Percentiles rank a stretch among this genome's conserved stretches.
phyloP scores from a whole-genome alignment of 352 stramenopile genomes.

The Phytophthora citricola region DNA sequence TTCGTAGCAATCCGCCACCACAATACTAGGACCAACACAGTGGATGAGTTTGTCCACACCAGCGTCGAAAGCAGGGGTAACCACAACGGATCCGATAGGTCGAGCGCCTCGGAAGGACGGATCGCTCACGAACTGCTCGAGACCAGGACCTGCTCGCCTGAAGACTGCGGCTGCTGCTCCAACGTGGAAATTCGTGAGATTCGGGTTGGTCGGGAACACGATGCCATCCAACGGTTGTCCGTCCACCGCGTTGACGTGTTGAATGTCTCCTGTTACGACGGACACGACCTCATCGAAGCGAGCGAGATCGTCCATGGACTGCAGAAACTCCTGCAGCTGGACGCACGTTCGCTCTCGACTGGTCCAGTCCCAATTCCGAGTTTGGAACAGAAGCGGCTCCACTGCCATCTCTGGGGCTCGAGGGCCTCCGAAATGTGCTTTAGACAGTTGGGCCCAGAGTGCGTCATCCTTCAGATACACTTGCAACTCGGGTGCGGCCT shows the following conservation, averaged over 20 bases:
- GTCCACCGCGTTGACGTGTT: constrained; percentile 22
- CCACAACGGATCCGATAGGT: constrained; percentile 28
- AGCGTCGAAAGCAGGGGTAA: constrained; percentile 52
- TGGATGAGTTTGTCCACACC: constrained; percentile 58
- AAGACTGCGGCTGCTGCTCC: constrained; percentile 50
- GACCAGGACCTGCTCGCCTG: constrained; percentile 42
- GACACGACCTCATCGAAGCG: constrained; percentile 33
- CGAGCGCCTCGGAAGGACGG: constrained; percentile 26
- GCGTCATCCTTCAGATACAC: constrained; percentile 32
- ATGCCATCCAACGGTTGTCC: constrained; percentile 30
- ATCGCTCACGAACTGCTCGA: constrained; percentile 39
- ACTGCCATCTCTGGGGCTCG: constrained; percentile 18
- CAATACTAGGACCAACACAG: constrained; percentile 47
- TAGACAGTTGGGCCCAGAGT: constrained; percentile 44
- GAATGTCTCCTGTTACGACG: constrained; percentile 39
- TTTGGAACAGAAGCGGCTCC: not conserved
- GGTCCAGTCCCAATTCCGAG: constrained; percentile 28
- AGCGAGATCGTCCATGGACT: constrained; percentile 31
- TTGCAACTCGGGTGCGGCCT: constrained; percentile 7
- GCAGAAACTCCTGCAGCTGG: constrained; percentile 40
- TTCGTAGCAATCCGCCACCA: constrained; percentile 20
- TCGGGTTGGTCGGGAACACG: constrained; percentile 53
- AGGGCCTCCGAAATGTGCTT: constrained; percentile 25
- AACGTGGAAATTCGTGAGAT: constrained; percentile 45
- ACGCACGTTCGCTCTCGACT: constrained; percentile 21